Evolutionary conservation across 2,329 filamentous ascomycete species (phyloP).

Genomic region (Talaromyces sp.): DNA sequence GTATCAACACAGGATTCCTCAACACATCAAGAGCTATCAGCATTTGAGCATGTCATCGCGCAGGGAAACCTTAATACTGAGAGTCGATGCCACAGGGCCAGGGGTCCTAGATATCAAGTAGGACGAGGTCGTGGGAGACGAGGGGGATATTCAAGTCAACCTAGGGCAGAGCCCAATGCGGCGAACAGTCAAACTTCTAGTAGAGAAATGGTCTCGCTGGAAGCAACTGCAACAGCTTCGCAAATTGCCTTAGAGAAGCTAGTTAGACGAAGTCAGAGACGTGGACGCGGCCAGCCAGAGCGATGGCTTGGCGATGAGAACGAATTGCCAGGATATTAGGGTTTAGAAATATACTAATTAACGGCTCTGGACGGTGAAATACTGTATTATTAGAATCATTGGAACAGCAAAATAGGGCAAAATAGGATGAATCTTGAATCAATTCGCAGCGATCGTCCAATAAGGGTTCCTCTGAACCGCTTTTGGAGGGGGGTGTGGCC

Average conservation of each 20-base stretch:
- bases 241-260: neutral
- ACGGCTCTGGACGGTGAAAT: neutral
- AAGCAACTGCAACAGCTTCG: neutral
- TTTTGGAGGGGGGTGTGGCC: too few relatives aligned
- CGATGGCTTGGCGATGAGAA: slow-evolving; percentile 1
- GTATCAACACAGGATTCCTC: too few relatives aligned
- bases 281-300: neutral
- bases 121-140: neutral
- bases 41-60: too few relatives aligned
- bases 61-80: neutral
- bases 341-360: neutral
- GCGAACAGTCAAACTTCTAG: slow-evolving; percentile 5
- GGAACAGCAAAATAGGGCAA: too few relatives aligned
- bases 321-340: neutral
- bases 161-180: neutral
- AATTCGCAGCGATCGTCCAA: neutral
- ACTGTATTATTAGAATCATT: slow-evolving; percentile 4
- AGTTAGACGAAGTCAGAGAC: slow-evolving; percentile 1
- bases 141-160: neutral
- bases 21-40: too few relatives aligned
- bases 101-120: too few relatives aligned
- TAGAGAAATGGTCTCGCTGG: slow-evolving; percentile 6
- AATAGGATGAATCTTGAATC: slow-evolving; percentile 1
- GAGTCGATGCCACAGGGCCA: neutral
- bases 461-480: neutral